These are phyloP conservation scores for Alternaria sp. DNA, from an alignment of 2,329 filamentous ascomycete species.

Conservation along the genomic window DNA sequence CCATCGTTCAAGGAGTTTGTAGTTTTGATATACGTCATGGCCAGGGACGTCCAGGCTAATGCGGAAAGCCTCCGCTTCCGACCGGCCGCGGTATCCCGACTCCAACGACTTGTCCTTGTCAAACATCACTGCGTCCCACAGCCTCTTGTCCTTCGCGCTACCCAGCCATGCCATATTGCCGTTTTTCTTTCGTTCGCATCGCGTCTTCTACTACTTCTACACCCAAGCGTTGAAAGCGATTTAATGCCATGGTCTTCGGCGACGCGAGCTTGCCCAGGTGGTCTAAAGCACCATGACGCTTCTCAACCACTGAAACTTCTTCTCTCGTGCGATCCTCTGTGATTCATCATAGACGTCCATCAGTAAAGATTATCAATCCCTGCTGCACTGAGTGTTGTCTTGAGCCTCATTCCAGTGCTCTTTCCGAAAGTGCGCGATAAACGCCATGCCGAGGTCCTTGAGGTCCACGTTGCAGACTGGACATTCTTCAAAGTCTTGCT, in stretches of 20 bases:
- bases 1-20: no score
- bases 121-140: not conserved
- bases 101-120: not conserved
- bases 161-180: not conserved
- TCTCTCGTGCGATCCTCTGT: not conserved
- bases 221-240: not conserved
- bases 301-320: no score
- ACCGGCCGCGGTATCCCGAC: no score
- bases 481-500: not conserved
- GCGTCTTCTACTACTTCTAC: not conserved
- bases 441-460: not conserved
- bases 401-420: not conserved
- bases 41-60: no score
- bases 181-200: not conserved
- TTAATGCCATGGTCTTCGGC: not conserved
- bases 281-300: not conserved
- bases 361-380: not conserved
- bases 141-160: not conserved
- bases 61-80: not conserved
- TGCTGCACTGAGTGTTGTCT: not conserved
- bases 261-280: no score
- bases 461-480: not conserved
- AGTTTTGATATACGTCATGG: no score
- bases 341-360: not conserved
- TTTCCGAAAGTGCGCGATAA: not conserved